A percentile compares a stretch with the other conserved stretches of the same genome.
Evolutionary conservation across 176 grass and related monocot genomes (phyloP).

Genomic region (Phoenix roebelenii): DNA sequence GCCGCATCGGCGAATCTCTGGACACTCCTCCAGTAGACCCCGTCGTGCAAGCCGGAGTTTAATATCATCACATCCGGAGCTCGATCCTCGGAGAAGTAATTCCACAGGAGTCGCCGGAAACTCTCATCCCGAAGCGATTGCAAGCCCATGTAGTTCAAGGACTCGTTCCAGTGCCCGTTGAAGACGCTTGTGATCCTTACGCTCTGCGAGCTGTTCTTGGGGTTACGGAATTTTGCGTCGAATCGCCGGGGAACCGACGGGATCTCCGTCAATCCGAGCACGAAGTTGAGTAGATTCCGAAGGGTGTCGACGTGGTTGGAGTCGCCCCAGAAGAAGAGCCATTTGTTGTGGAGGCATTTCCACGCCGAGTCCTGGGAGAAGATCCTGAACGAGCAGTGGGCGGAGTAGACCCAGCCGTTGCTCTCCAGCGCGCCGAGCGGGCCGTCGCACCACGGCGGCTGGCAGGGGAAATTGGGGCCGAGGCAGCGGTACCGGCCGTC

Average conservation of each 20-base stretch:
- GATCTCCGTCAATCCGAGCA: conserved; percentile 58
- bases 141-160: conserved; percentile 77
- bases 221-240: conserved; percentile 51
- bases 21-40: conserved; percentile 71
- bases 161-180: conserved; percentile 95
- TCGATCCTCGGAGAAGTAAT: conserved; percentile 51
- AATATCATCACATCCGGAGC: conserved; percentile 58
- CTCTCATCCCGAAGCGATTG: conserved; percentile 56
- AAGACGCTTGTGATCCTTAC: conserved; percentile 87
- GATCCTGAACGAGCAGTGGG: conserved; percentile 85
- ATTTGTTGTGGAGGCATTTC: conserved; percentile 72
- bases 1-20: conserved; percentile 34
- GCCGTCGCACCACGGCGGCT: conserved; percentile 75
- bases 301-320: conserved; percentile 99
- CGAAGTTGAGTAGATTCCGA: conserved; percentile 62
- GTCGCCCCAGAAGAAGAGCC: conserved; percentile 99
- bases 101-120: conserved; percentile 38
- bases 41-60: conserved; percentile 92
- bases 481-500: conserved; percentile 83
- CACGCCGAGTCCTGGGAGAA: conserved; percentile 55
- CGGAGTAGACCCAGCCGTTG: conserved; percentile 97
- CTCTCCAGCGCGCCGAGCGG: conserved; percentile 72
- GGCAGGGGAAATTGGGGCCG: conserved; percentile 33
- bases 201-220: conserved; percentile 25
- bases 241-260: conserved; percentile 52